phyloP scores from a whole-genome alignment of 768 basidiomycete species.

The Collybia sp. region DNA sequence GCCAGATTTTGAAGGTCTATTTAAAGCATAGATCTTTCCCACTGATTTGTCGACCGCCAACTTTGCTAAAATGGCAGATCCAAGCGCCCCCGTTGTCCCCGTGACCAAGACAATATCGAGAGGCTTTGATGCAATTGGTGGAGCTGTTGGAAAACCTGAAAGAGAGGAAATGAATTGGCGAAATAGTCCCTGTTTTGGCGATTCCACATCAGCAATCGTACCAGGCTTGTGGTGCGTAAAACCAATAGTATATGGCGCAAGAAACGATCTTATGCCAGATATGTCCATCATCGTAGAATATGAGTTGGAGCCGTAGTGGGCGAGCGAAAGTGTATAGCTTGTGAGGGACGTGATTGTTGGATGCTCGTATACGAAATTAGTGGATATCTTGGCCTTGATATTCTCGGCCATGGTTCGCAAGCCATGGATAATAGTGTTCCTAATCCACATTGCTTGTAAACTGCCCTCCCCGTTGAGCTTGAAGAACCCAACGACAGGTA shows the following conservation, averaged over 20 bases:
- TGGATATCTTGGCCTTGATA: slow-evolving; percentile 13
- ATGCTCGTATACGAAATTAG: slow-evolving; percentile 29
- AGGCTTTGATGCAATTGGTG: not conserved
- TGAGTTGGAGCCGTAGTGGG: not conserved
- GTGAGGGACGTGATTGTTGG: slow-evolving; percentile 23
- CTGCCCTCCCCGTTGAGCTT: slow-evolving; percentile 4
- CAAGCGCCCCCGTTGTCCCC: slow-evolving; percentile 28
- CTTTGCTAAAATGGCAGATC: slow-evolving; percentile 19
- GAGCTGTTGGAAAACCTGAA: slow-evolving; percentile 8
- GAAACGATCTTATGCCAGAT: not conserved
- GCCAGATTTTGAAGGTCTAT: slow-evolving; percentile 13
- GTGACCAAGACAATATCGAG: slow-evolving; percentile 23
- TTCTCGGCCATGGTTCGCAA: slow-evolving; percentile 10
- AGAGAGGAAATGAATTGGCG: slow-evolving; percentile 4
- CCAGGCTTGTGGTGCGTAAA: too few species aligned
- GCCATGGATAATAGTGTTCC: slow-evolving; percentile 16
- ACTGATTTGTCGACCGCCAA: slow-evolving; percentile 13
- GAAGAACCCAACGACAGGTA: not conserved
- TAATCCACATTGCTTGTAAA: slow-evolving; percentile 24
- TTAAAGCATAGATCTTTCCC: slow-evolving; percentile 21
- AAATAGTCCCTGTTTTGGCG: slow-evolving; percentile 8
- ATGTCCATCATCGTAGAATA: not conserved
- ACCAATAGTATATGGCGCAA: slow-evolving; percentile 1
- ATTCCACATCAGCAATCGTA: slow-evolving; percentile 1
- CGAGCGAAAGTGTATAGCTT: not conserved